These are phyloP conservation scores for Colletotrichum neosansevieriae DNA, from an alignment of 2,329 filamentous ascomycete genomes.

Conservation along the genomic window DNA sequence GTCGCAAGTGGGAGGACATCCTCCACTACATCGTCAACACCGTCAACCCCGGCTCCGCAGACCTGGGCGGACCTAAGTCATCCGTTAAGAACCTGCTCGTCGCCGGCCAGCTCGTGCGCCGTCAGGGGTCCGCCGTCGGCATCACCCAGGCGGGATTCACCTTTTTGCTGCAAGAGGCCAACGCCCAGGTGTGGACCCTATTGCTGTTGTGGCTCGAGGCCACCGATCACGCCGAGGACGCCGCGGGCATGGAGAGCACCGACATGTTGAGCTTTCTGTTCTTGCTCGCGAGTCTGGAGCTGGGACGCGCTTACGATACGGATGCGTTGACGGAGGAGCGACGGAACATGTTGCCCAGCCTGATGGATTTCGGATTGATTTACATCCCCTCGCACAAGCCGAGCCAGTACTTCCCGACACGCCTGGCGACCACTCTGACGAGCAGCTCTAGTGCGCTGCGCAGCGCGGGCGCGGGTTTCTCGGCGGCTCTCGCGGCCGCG, in stretches of 20 bases:
- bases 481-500: conserved; percentile 70
- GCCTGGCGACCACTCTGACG: conserved; percentile 93
- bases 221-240: conserved; percentile 69
- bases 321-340: conserved; percentile 85
- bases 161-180: conserved; percentile 93
- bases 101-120: conserved; percentile 83
- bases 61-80: conserved; percentile 70
- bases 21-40: conserved; percentile 93
- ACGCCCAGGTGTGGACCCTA: conserved; percentile 96
- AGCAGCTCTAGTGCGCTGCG: conserved; percentile 77
- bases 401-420: conserved; percentile 85
- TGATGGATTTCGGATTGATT: conserved; percentile 93
- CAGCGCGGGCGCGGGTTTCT: conserved; percentile 75
- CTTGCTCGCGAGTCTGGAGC: conserved; percentile 91
- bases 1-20: conserved; percentile 94
- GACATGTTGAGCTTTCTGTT: conserved; percentile 98
- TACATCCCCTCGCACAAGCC: conserved; percentile 73
- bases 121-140: conserved; percentile 62
- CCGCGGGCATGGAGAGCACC: conserved; percentile 83
- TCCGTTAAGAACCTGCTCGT: conserved; percentile 88
- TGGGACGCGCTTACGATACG: conserved; percentile 92
- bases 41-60: conserved; percentile 60
- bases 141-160: conserved; percentile 96
- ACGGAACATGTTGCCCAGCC: conserved; percentile 87
- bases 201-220: conserved; percentile 93